A percentile compares a stretch with the other conserved stretches of the same genome.
These are phyloP conservation scores for Nothopassalora personata DNA, from an alignment of 2,329 filamentous ascomycete genomes.

Conservation along the genomic window DNA sequence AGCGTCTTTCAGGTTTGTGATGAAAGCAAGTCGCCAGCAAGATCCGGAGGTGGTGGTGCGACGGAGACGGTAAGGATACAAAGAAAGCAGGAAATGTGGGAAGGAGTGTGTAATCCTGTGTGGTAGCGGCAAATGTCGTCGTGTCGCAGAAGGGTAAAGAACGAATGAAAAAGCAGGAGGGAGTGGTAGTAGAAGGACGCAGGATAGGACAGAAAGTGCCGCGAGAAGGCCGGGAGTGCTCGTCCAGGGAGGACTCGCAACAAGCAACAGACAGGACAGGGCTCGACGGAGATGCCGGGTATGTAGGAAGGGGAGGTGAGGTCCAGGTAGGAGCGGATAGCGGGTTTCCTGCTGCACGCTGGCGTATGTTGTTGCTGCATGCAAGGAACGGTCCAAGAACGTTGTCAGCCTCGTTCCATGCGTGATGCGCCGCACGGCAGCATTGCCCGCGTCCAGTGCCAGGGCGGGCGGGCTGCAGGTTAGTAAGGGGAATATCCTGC, in stretches of 20 bases:
- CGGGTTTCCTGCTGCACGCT: background rate
- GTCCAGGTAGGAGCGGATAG: background rate
- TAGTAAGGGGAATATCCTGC: background rate
- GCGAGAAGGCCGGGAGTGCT: background rate
- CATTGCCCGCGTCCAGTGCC: background rate
- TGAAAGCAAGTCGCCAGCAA: conserved; percentile 2
- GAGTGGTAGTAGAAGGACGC: background rate
- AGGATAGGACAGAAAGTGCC: background rate
- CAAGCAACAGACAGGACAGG: background rate
- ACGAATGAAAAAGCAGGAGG: background rate
- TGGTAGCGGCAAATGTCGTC: background rate
- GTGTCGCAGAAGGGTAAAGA: background rate
- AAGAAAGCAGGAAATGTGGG: background rate
- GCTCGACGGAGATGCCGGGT: background rate
- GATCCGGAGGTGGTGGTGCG: background rate
- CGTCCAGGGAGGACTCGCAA: background rate
- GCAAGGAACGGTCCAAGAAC: background rate
- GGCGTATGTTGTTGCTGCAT: background rate
- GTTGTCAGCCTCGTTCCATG: conserved; percentile 1
- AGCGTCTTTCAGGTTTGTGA: conserved; percentile 7
- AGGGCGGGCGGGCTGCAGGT: background rate
- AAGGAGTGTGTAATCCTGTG: background rate
- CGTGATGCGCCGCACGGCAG: background rate
- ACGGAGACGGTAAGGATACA: conserved; percentile 2
- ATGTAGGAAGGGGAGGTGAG: background rate